Evolutionary conservation across 2,329 filamentous ascomycete genomes (phyloP).

Genomic region (Colletotrichum sp.): DNA sequence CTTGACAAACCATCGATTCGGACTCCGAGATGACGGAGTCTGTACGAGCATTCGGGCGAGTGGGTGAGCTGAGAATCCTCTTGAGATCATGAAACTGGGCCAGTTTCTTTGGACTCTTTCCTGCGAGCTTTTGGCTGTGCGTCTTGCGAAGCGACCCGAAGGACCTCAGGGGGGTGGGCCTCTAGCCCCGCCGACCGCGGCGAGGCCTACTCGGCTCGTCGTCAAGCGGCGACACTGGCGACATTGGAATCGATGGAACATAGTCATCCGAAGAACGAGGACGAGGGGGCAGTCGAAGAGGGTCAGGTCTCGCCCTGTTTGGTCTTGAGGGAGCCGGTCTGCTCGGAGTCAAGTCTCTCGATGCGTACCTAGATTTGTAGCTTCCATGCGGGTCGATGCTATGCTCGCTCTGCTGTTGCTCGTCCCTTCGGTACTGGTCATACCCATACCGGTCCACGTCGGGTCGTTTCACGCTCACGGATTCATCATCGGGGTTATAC

Average conservation of each 20-base stretch:
- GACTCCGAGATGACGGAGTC: not conserved
- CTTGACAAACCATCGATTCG: not conserved
- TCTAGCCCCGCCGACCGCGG: not conserved
- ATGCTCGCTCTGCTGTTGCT: not conserved
- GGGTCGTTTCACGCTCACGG: not conserved
- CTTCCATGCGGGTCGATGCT: not conserved
- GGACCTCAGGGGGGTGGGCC: not conserved
- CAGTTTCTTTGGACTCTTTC: not conserved
- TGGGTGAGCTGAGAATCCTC: not conserved
- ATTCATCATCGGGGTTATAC: not conserved
- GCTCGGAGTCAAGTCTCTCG: not conserved
- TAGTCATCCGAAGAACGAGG: not conserved
- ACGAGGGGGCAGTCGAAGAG: not conserved
- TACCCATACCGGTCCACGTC: not conserved
- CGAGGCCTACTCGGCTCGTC: not conserved
- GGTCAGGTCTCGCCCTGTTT: not conserved
- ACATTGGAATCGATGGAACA: not conserved
- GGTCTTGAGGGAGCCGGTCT: not conserved
- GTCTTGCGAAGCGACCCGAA: not conserved
- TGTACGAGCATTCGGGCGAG: not conserved
- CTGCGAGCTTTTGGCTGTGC: not conserved
- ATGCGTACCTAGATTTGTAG: not conserved
- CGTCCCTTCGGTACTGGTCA: not conserved
- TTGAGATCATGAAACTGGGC: not conserved
- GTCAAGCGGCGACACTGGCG: not conserved